Conservation (phyloP, 1,284 basidiomycete species). For the Chalciporus sp. region DNA sequence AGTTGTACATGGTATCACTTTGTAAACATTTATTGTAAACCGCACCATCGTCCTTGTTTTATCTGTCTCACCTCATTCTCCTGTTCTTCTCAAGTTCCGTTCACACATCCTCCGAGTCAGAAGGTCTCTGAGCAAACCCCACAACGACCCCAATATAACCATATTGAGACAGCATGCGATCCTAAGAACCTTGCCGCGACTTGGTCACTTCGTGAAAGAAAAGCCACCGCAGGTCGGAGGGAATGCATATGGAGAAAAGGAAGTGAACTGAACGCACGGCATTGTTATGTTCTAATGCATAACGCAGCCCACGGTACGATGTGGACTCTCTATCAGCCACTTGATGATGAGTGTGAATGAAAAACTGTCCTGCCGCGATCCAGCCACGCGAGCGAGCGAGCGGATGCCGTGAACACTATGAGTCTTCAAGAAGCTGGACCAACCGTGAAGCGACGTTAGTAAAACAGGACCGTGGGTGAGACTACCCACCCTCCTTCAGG, state of each 20-base stretch:
- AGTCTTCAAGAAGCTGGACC: too few species aligned
- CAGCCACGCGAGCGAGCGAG: too few species aligned
- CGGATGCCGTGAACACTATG: too few species aligned
- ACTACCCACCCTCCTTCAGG: too few species aligned
- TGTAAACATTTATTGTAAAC: neutral
- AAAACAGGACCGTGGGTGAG: too few species aligned
- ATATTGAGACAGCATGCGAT: neutral
- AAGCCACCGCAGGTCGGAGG: neutral
- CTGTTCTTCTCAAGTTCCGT: neutral
- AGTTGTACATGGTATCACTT: neutral
- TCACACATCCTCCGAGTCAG: neutral
- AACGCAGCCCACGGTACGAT: neutral
- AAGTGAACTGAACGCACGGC: neutral
- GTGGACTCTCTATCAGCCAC: neutral
- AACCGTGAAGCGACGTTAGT: too few species aligned
- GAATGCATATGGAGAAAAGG: neutral
- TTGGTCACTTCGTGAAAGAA: neutral
- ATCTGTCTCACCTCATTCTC: constrained; percentile 5
- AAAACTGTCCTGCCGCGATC: too few species aligned
- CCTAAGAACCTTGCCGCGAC: neutral
- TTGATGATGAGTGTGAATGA: too few species aligned
- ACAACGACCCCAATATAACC: constrained; percentile 2
- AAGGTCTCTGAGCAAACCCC: neutral
- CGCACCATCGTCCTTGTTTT: neutral
- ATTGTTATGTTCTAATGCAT: neutral